These are phyloP conservation scores for Amphirosellinia nigrospora DNA, from an alignment of 495 filamentous ascomycete genomes.

Conservation along the genomic window DNA sequence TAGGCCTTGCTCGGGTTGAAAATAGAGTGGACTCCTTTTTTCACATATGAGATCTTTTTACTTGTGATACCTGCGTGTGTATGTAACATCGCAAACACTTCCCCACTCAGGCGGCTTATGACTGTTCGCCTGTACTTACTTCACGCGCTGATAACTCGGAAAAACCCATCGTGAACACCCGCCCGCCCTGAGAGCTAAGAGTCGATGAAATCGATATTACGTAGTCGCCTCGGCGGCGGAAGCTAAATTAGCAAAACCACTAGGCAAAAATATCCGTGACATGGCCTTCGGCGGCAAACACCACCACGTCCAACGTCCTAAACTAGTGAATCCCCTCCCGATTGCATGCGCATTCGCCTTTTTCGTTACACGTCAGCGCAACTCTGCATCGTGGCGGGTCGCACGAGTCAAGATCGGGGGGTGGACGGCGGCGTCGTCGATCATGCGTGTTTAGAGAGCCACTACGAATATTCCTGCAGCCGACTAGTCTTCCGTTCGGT, in stretches of 20 bases:
- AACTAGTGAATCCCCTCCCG: neutral
- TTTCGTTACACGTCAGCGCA: constrained; percentile 28
- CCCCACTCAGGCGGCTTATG: neutral
- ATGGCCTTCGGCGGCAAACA: neutral
- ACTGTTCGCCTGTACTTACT: neutral
- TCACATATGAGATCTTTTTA: neutral
- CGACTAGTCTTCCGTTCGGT: neutral
- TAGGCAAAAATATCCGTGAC: neutral
- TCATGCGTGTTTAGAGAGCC: neutral
- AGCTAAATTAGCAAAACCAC: constrained; percentile 8
- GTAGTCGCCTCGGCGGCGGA: neutral
- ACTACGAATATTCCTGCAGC: constrained; percentile 7
- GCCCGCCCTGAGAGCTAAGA: neutral
- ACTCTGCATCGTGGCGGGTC: constrained; percentile 15
- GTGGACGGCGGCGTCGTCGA: constrained; percentile 8
- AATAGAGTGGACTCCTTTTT: constrained; percentile 7
- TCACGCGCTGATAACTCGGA: neutral
- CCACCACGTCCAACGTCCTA: neutral
- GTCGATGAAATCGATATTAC: constrained; percentile 20
- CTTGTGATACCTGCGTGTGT: constrained; percentile 7
- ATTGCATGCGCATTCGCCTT: too few relatives aligned
- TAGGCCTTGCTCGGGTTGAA: neutral
- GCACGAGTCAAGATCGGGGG: constrained; percentile 22
- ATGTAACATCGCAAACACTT: neutral
- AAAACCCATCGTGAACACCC: neutral